Evolutionary conservation across 2,329 filamentous ascomycete species (phyloP).

Genomic region (Epichloe festucae): DNA sequence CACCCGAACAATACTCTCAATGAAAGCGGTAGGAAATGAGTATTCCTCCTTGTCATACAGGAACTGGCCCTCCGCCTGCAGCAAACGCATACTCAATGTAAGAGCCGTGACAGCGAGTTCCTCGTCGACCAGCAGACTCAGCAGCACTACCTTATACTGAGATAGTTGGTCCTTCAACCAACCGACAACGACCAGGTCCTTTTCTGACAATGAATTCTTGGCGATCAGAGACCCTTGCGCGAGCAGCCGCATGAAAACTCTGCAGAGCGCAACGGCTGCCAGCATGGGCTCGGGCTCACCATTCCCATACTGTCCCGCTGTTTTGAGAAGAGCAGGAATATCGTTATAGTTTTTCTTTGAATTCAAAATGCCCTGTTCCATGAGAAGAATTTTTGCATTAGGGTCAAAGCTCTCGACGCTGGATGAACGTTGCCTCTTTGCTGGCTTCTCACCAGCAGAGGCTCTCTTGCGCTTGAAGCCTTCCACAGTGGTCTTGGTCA

Average conservation of each 20-base stretch:
- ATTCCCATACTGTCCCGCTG: slow-evolving; percentile 32
- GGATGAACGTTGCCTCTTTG: slow-evolving; percentile 39
- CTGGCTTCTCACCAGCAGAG: slow-evolving; percentile 27
- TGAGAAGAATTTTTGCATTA: slow-evolving; percentile 53
- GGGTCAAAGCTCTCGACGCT: slow-evolving; percentile 35
- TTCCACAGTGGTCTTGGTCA: slow-evolving; percentile 12
- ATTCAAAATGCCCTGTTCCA: slow-evolving; percentile 72
- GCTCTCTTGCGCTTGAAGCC: slow-evolving; percentile 39
- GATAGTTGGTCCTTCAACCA: slow-evolving; percentile 68
- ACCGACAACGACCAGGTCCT: slow-evolving; percentile 58
- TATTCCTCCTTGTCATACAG: slow-evolving; percentile 48
- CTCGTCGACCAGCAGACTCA: slow-evolving; percentile 48
- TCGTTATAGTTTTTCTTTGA: slow-evolving; percentile 90
- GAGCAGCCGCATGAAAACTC: slow-evolving; percentile 73
- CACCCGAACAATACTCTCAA: slow-evolving; percentile 49
- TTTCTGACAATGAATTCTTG: slow-evolving; percentile 53
- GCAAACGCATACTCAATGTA: slow-evolving; percentile 67
- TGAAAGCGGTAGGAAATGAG: slow-evolving; percentile 55
- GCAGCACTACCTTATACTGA: slow-evolving; percentile 54
- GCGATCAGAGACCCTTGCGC: slow-evolving; percentile 57
- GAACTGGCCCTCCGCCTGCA: slow-evolving; percentile 65
- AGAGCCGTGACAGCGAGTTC: slow-evolving; percentile 57
- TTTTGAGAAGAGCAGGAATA: slow-evolving; percentile 58
- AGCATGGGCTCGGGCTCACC: slow-evolving; percentile 44
- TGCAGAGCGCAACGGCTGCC: slow-evolving; percentile 69